Base-by-base conservation (phyloP, 192 early-diverging fungal species). In the Dispira simplex region DNA sequence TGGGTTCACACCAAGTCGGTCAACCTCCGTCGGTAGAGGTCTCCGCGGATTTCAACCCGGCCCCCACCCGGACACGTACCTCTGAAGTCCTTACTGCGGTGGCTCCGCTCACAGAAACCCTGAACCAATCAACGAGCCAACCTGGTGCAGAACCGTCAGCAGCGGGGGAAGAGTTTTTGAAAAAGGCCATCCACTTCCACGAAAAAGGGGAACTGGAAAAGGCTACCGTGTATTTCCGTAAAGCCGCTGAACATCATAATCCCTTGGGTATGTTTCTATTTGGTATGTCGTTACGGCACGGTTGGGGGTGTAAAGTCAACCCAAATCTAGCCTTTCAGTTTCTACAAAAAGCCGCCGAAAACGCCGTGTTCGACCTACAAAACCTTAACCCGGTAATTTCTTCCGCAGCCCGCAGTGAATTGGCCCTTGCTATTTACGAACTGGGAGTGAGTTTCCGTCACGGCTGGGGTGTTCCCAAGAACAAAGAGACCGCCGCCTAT, bases 401-500 rank as follows among this genome's bases (percentile, higher is more conserved):
- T 0, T 78, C 78, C 5, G 79, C 84, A 26, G 79, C 82, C 45
- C 80, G 78, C 56, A 78, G 82, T 21, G 87, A 86, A 64, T 63
- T 90, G 63, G 80, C 83, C 1, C 74, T 90, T 68, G 86, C 88
- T 1, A 87, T 90, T 44, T 87, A 87, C 66, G 88, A 90, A 66
- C 74, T 90, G 0, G 88, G 87, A 0, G 76, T 85, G 63, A 85
- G 84, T 69, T 90, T 85, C 67, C 78, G 82, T 54, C 87, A 90
- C 71, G 88, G 87, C 21, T 87, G 87, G 86, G 88, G 88, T 46
- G 85, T 84, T 25, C 77, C 81, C 46, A 85, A 83, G 51, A 81
- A 83, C 67, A 83, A 82, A 48, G 75, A 79, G 57, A 86, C 79
- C 3, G 88, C 88, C 0, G 83, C 83, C 0, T 84, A 86, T 63